These are phyloP conservation scores for Phyllosticta ampelicida DNA, from an alignment of 2,329 filamentous ascomycete species.

Conservation along the genomic window DNA sequence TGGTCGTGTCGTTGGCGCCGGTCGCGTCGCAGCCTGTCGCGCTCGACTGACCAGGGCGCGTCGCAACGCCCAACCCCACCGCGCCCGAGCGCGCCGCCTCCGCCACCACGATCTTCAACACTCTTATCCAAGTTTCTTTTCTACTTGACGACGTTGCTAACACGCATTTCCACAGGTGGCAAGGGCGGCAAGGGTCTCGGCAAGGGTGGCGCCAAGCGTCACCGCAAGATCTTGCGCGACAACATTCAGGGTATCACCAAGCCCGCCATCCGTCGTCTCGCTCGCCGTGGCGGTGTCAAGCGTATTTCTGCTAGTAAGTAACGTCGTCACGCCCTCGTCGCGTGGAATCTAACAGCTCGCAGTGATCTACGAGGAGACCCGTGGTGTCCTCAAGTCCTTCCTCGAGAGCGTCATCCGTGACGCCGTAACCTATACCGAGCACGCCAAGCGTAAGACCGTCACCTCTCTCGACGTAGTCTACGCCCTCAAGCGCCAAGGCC, in stretches of 20 bases:
- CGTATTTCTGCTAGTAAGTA: constrained; percentile 89
- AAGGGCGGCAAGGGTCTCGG: constrained; percentile 97
- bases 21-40: constrained; percentile 12
- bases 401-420: constrained; percentile 67
- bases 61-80: constrained; percentile 8
- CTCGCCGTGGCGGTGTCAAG: constrained; percentile 99
- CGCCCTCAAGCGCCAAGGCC: constrained; percentile 53
- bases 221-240: constrained; percentile 98
- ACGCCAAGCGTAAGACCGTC: constrained; percentile 73
- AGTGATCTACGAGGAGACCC: constrained; percentile 73
- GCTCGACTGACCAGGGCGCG: constrained; percentile 7
- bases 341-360: constrained; percentile 17
- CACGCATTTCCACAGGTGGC: constrained; percentile 51
- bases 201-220: constrained; percentile 97
- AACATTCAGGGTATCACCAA: constrained; percentile 99
- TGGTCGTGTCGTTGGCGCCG: neutral
- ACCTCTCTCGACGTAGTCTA: constrained; percentile 56
- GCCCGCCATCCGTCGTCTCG: constrained; percentile 96
- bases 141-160: constrained; percentile 31
- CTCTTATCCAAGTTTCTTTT: neutral
- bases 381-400: constrained; percentile 68
- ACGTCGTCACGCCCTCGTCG: neutral
- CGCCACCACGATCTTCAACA: neutral
- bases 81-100: neutral
- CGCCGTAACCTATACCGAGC: constrained; percentile 68